Conservation (phyloP, 2,329 filamentous ascomycete species). For the Meredithiella fracta region DNA sequence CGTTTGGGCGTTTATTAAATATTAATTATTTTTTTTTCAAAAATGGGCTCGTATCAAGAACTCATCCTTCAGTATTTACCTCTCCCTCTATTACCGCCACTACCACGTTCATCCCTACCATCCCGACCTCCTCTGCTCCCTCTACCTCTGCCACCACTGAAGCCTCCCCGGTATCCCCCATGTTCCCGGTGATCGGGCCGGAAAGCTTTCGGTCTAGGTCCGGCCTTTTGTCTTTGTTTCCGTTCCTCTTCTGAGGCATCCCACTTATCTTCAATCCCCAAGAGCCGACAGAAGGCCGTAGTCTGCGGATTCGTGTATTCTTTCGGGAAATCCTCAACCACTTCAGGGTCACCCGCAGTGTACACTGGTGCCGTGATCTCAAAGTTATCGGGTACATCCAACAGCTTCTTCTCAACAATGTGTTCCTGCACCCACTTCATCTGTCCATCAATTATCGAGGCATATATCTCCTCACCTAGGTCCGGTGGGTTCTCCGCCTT, state of each 20-base stretch:
- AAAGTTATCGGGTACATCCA: slow-evolving; percentile 68
- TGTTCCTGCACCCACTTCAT: slow-evolving; percentile 68
- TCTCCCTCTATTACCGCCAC: no score
- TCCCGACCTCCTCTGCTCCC: slow-evolving; percentile 26
- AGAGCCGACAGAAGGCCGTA: slow-evolving; percentile 57
- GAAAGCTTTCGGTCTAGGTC: neutral
- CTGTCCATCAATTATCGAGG: slow-evolving; percentile 49
- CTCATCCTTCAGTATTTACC: no score
- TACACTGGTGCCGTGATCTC: slow-evolving; percentile 57
- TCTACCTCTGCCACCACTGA: slow-evolving; percentile 23
- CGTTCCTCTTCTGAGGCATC: slow-evolving; percentile 57
- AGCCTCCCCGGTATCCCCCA: no score
- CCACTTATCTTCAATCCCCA: slow-evolving; percentile 63
- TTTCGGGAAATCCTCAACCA: slow-evolving; percentile 44
- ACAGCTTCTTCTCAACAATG: slow-evolving; percentile 42
- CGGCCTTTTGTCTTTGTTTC: slow-evolving; percentile 38
- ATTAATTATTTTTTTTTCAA: no score
- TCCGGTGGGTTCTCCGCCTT: slow-evolving; percentile 38
- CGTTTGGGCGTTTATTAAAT: no score
- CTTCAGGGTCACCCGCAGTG: slow-evolving; percentile 38
- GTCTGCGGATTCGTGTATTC: slow-evolving; percentile 88
- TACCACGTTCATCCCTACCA: no score
- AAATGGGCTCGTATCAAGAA: no score
- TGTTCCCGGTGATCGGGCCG: slow-evolving; percentile 24
- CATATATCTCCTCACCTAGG: slow-evolving; percentile 53